Evolutionary conservation across 1,284 basidiomycete species (phyloP), one percentile per base, ranked within the genome.

Genomic region (Marasmius tenuissimus): DNA sequence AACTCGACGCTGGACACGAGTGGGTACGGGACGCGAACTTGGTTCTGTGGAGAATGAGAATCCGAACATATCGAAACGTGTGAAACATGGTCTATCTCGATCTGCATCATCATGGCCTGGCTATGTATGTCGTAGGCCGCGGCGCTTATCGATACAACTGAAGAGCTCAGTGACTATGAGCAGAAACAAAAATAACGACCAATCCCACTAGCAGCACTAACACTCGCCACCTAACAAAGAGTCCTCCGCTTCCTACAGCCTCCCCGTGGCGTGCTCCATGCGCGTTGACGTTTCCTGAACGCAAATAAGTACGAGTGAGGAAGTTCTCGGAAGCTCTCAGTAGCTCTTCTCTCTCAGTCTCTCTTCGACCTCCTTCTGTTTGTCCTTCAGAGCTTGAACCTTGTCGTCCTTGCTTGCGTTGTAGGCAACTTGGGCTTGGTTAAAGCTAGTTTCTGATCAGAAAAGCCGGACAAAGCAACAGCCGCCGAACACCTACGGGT

Each of bases 391-490:
- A 3, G 87, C 89, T 1, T 85, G 82, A 12, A 94, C 79, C 72
- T 88, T 88, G 49, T 94, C 92, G 10, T 92, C 92, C 81, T 94
- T 94, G 40, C 81, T 81, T 0, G 93, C 92, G 68, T 96, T 91
- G 75, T 94, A 93, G 0, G 88, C 75, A 18, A 97, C 84, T 4
- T 83, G 83, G 2, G 79, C 80, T 76, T 95, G 94, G 74, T 96
- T 96, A 81, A 92, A 89, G 65, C 93, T 95, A 68, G 12, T 56
- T 37, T 40, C 53, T 45, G 38, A 40, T n/a, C 34, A 38, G 20
- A 22, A 56, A 63, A 61, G 39, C 16, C 14, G 8, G 56, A 7
- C 35, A 63, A 20, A 40, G 47, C 35, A 61, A 45, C 49, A 52
- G 58, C 65, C 54, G 58, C 64, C 55, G 54, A 22, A 37, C 45